Evolutionary conservation across 163 green algal genomes (phyloP), one percentile per base, ranked within the genome.

Genomic region (Trebouxia gelatinosa): DNA sequence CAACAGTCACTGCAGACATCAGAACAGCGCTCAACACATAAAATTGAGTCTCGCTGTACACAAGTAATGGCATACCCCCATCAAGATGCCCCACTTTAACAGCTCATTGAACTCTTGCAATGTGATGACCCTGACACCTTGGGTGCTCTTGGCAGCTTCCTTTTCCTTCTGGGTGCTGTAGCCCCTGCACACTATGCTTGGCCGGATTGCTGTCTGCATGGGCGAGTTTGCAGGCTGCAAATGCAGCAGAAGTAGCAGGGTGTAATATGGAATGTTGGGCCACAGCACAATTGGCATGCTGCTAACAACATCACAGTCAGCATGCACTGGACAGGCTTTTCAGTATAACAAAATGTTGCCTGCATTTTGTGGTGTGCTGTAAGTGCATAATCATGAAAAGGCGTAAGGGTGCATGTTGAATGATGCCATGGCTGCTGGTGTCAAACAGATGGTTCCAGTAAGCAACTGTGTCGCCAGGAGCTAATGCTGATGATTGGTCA

Each of bases 1-100:
- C n/a, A n/a, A n/a, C n/a, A n/a, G n/a, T n/a, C n/a, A n/a, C n/a
- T n/a, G n/a, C n/a, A n/a, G n/a, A n/a, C n/a, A n/a, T n/a, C n/a
- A n/a, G n/a, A n/a, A n/a, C n/a, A n/a, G n/a, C n/a, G n/a, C n/a
- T n/a, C n/a, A n/a, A n/a, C n/a, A n/a, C n/a, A n/a, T n/a, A n/a
- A n/a, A n/a, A n/a, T n/a, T n/a, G n/a, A n/a, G n/a, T n/a, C n/a
- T n/a, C n/a, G n/a, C n/a, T n/a, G n/a, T n/a, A n/a, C n/a, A n/a
- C n/a, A n/a, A n/a, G n/a, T n/a, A n/a, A n/a, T 54, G 43, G n/a
- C 70, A 71, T 34, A 83, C 84, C 58, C 78, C 77, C 84, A 89
- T 89, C 2, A 90, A 46, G 11, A 90, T 68, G 13, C 77, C 81
- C 80, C 83, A 90, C 38, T 80, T 65, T 7, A 90, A 58, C 54